Evolutionary conservation across 352 stramenopile species (phyloP).

Genomic region (Achlya hypogyna): DNA sequence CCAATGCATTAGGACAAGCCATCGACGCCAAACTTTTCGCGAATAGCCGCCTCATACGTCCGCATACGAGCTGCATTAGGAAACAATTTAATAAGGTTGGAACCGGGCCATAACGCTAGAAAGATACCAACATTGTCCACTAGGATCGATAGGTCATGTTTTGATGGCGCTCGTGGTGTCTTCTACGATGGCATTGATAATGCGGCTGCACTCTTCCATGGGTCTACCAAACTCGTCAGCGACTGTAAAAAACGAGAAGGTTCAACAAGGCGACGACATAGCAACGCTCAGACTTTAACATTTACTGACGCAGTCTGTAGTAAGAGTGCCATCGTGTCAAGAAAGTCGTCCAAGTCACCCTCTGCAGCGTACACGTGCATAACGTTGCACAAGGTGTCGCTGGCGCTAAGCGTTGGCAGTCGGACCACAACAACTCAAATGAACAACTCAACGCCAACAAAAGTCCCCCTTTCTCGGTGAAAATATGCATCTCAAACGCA

Average conservation of each 20-base stretch:
- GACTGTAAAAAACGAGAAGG: neutral
- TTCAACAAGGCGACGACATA: neutral
- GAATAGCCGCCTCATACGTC: neutral
- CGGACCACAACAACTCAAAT: too few relatives aligned
- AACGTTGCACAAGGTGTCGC: too few relatives aligned
- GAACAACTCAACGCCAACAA: too few relatives aligned
- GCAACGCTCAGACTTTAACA: neutral
- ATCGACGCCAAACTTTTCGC: neutral
- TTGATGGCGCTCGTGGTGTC: too few relatives aligned
- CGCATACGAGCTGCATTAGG: neutral
- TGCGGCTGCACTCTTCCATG: neutral
- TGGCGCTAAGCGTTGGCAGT: too few relatives aligned
- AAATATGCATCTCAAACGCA: neutral
- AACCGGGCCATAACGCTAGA: too few relatives aligned
- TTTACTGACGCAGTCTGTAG: neutral
- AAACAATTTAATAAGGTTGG: neutral
- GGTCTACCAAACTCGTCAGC: conserved; percentile 4
- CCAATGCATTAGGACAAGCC: conserved; percentile 6
- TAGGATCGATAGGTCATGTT: too few relatives aligned
- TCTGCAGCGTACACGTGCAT: too few relatives aligned
- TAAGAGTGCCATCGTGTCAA: neutral
- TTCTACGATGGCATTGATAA: neutral
- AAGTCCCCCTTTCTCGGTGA: too few relatives aligned
- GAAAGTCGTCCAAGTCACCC: conserved; percentile 1
- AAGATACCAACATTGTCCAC: too few relatives aligned